phyloP scores from a whole-genome alignment of 192 early-diverging fungal species.

The Haplosporangium gracile region DNA sequence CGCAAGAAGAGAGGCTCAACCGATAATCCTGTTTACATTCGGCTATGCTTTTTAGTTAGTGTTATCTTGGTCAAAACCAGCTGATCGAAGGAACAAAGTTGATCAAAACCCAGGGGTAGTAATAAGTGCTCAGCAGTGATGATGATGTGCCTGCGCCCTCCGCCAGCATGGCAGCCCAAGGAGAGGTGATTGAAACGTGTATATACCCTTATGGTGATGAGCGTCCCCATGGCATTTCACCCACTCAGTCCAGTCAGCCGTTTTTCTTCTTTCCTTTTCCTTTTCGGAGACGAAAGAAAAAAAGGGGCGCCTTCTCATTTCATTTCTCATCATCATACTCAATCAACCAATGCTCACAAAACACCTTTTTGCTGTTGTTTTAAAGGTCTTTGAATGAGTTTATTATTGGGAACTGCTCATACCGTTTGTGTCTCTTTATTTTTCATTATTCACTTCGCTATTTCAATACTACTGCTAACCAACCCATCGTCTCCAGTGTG shows the following conservation, averaged over 20 bases:
- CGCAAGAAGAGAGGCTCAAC: neutral
- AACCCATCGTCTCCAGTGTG: neutral
- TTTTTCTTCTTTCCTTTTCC: neutral
- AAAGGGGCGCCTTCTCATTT: neutral
- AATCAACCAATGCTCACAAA: constrained; percentile 7
- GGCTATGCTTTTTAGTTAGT: too few species aligned
- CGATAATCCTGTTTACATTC: neutral
- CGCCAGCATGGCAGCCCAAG: neutral
- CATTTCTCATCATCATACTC: neutral
- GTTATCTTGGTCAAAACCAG: neutral
- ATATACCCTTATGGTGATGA: neutral
- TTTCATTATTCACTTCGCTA: neutral
- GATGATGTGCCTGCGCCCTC: neutral
- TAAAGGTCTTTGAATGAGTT: neutral
- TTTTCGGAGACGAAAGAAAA: neutral
- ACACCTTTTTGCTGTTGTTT: neutral
- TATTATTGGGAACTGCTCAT: neutral
- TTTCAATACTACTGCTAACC: neutral
- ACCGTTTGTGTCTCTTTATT: neutral
- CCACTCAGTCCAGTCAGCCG: neutral
- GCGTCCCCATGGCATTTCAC: neutral
- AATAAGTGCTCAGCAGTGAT: neutral
- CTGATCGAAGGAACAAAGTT: constrained; percentile 20
- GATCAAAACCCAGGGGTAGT: neutral
- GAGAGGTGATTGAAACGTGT: neutral